phyloP scores from a whole-genome alignment of 345 rosid genomes.

The Arabis alpina region DNA sequence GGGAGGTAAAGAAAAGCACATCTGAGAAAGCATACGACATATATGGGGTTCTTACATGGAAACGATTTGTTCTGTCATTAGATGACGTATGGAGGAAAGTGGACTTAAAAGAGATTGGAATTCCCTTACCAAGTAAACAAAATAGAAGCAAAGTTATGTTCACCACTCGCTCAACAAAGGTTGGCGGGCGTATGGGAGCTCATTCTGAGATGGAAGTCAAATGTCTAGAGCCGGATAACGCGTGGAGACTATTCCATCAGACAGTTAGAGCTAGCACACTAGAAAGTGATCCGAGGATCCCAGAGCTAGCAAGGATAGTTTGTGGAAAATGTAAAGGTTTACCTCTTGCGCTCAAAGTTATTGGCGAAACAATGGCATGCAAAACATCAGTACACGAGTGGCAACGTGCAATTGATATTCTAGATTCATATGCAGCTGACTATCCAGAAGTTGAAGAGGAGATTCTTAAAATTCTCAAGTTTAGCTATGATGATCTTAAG shows the following conservation, averaged over 20 bases:
- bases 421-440: not conserved
- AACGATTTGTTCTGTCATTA: slow-evolving; percentile 12
- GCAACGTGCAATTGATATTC: not conserved
- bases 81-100: slow-evolving; percentile 17
- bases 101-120: slow-evolving; percentile 1
- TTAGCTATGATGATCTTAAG: slow-evolving; percentile 2
- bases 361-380: slow-evolving; percentile 9
- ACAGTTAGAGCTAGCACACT: slow-evolving; percentile 14
- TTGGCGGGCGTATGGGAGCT: slow-evolving; percentile 22
- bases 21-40: not conserved
- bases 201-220: not conserved
- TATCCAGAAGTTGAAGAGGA: not conserved
- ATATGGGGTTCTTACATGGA: not conserved
- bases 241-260: slow-evolving; percentile 21
- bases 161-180: not conserved
- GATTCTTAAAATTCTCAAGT: slow-evolving; percentile 12
- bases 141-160: slow-evolving; percentile 19
- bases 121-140: not conserved
- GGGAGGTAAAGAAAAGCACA: not conserved
- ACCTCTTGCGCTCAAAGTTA: slow-evolving; percentile 33
- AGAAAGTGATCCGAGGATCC: not conserved
- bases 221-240: not conserved
- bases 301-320: not conserved
- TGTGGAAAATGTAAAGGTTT: slow-evolving; percentile 24
- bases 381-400: slow-evolving; percentile 3